Evolutionary conservation across 768 basidiomycete genomes (phyloP), one percentile per base, ranked within the genome.

Genomic region (Leucogyrophana mollusca): DNA sequence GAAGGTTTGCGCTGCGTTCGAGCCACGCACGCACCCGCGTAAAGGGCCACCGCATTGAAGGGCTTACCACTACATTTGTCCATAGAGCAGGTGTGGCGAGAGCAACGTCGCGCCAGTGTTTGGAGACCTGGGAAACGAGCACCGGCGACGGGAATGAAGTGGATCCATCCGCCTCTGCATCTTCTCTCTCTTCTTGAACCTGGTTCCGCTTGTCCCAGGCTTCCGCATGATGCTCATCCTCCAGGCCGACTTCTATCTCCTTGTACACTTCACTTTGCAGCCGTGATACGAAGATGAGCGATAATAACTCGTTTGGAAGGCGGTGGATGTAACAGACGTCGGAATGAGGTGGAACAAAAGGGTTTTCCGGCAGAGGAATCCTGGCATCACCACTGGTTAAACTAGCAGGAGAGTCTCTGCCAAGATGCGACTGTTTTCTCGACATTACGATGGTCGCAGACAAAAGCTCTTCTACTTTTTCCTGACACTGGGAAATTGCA

Each of bases 51-150:
- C 61, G 68, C 27, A 66, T 62, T 4, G 50, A 33, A 3, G 41
- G 35, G 16, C 18, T 10, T n/a, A 64, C 43, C 0, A 4, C 9
- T 34, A 86, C 66, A 22, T 47, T 61, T 9, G 76, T 77, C 84
- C 84, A 87, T 14, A 86, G 69, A 8, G 68, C 64, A 1, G 81
- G 78, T 0, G 76, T 77, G 23, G 73, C 72, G 22, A 84, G 45
- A 3, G 81, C 76, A 1, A 73, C 54, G 25, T 62, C 65, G 39
- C 83, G 78, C 83, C 83, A 85, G 46, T 74, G 78, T 21, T 56
- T 66, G 60, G 82, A 85, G 9, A 84, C 76, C 53, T 83, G 83
- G 13, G 82, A 83, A 9, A 76, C 79, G 52, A 81, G 65, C 21
- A 82, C 64, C 52, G 76, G 73, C 57, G 81, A 83, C 2, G n/a